phyloP scores from a whole-genome alignment of 345 rosid genomes.

The Passiflora organensis region DNA sequence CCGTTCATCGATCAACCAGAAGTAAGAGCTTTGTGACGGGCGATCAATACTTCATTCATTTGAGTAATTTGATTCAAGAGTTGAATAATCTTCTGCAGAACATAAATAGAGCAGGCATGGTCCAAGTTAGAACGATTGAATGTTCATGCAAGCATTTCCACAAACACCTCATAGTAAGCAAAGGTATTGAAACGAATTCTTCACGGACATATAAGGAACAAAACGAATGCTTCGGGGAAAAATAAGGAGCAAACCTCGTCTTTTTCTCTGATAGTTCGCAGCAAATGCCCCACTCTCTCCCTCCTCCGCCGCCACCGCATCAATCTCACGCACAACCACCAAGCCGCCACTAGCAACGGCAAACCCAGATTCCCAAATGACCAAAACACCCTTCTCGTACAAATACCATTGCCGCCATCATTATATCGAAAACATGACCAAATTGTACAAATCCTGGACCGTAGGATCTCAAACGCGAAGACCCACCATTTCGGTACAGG shows the following conservation, averaged over 20 bases:
- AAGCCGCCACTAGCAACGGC: not conserved
- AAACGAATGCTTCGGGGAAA: not conserved
- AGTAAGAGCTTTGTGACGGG: not conserved
- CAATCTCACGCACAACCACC: not conserved
- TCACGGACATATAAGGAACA: not conserved
- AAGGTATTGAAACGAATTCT: not conserved
- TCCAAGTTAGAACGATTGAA: not conserved
- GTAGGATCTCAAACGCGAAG: not conserved
- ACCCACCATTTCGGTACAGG: not conserved
- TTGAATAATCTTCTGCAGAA: constrained; percentile 35
- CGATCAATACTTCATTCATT: constrained; percentile 28
- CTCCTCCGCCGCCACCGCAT: not conserved
- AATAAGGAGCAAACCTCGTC: not conserved
- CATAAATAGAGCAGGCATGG: too few relatives aligned
- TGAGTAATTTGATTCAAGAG: constrained; percentile 44
- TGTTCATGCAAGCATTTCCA: not conserved
- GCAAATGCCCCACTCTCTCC: not conserved
- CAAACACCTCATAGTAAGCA: too few relatives aligned
- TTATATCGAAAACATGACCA: not conserved
- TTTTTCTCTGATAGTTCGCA: not conserved
- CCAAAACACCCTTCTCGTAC: not conserved
- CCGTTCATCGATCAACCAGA: not conserved
- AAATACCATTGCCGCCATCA: not conserved
- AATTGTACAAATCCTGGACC: not conserved
- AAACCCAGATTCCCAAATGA: not conserved